Percentiles rank a stretch among this genome's conserved stretches.
phyloP scores from a whole-genome alignment of 2,329 filamentous ascomycete genomes.

The Alternaria consortialis region DNA sequence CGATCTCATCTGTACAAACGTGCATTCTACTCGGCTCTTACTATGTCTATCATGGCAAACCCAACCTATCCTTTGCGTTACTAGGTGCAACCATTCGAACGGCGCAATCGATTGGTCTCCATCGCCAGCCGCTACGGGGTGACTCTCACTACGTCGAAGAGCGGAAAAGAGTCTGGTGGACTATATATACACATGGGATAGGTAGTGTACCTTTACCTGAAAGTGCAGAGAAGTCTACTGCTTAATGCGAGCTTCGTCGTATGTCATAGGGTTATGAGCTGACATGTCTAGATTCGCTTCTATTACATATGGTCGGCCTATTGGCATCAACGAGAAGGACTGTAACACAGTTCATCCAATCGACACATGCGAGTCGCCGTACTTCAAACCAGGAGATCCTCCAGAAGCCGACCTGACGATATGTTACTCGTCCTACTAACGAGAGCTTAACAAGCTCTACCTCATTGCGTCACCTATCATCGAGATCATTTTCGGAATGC shows the following conservation, averaged over 20 bases:
- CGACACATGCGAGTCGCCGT: conserved; percentile 45
- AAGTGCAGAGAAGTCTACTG: not conserved
- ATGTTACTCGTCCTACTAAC: conserved; percentile 27
- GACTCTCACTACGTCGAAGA: conserved; percentile 44
- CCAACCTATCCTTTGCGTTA: conserved; percentile 52
- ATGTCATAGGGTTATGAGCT: not conserved
- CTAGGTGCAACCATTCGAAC: conserved; percentile 52
- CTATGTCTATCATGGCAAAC: conserved; percentile 55
- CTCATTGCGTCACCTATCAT: conserved; percentile 43
- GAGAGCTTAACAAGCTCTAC: conserved; percentile 42
- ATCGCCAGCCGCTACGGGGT: conserved; percentile 39
- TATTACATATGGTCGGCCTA: conserved; percentile 53
- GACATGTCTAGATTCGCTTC: conserved; percentile 47
- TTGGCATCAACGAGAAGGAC: conserved; percentile 56
- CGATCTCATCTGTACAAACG: conserved; percentile 50
- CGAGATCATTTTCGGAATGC: conserved; percentile 37
- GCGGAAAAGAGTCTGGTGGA: conserved; percentile 55
- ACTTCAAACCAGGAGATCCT: conserved; percentile 24
- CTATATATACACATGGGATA: conserved; percentile 55
- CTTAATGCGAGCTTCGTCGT: not conserved
- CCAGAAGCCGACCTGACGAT: conserved; percentile 1
- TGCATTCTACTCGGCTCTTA: conserved; percentile 54
- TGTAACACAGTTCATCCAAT: conserved; percentile 50
- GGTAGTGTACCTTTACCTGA: conserved; percentile 18
- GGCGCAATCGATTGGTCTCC: conserved; percentile 48